Conservation (phyloP, 768 basidiomycete species). For the Gloeophyllum trabeum region DNA sequence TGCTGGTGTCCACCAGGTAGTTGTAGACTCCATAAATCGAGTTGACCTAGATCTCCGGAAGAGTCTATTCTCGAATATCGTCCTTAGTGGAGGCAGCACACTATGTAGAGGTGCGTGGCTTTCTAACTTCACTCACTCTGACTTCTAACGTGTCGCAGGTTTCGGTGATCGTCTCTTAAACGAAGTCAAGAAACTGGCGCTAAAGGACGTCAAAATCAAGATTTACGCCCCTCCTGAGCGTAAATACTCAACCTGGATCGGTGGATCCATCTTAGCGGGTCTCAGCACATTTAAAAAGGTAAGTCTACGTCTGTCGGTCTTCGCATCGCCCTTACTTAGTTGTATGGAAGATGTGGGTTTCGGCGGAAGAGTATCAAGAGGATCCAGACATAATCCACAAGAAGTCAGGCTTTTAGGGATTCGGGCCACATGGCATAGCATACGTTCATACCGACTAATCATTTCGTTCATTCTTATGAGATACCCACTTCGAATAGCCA, state of each 20-base stretch:
- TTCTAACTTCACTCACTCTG: constrained; percentile 11
- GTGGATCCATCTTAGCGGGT: constrained; percentile 93
- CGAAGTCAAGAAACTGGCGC: constrained; percentile 91
- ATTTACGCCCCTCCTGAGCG: constrained; percentile 99
- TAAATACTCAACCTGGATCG: constrained; percentile 96
- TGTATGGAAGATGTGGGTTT: constrained; percentile 88
- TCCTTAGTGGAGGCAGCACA: constrained; percentile 93
- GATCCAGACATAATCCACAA: constrained; percentile 98
- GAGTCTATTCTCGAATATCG: constrained; percentile 91
- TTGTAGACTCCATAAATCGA: constrained; percentile 95
- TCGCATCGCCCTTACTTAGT: constrained; percentile 3
- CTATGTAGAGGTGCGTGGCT: constrained; percentile 72
- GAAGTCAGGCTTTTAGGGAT: constrained; percentile 73
- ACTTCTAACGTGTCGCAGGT: constrained; percentile 31
- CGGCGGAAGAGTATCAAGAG: constrained; percentile 98
- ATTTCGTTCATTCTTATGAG: too few species aligned
- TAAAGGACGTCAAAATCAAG: constrained; percentile 97
- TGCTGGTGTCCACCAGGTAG: constrained; percentile 94
- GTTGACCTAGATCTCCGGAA: constrained; percentile 96
- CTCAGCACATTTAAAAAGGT: constrained; percentile 98
- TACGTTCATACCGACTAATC: too few species aligned
- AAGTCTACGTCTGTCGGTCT: constrained; percentile 6
- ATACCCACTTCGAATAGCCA: too few species aligned
- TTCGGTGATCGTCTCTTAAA: constrained; percentile 95
- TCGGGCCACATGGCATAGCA: too few species aligned